These are phyloP conservation scores for Cladosporium colombiae DNA, from an alignment of 2,329 filamentous ascomycete genomes.

Conservation along the genomic window DNA sequence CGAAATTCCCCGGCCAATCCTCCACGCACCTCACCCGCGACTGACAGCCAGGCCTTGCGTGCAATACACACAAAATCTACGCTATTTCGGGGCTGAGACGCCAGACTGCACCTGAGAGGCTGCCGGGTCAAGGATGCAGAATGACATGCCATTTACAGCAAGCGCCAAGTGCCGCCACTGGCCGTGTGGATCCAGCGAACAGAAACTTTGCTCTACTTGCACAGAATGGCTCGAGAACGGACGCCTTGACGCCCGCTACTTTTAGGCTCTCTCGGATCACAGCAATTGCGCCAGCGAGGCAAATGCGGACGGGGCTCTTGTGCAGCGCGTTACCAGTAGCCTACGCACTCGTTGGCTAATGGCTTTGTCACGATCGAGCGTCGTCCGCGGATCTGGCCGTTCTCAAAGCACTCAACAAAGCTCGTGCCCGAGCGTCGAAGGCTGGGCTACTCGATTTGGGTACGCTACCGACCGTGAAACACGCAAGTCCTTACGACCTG, in stretches of 20 bases:
- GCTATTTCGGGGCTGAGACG: conserved; percentile 17
- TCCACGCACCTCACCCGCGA: conserved; percentile 10
- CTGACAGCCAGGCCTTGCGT: background rate
- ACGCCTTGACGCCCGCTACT: background rate
- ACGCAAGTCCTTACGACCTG: background rate
- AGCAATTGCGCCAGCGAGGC: background rate
- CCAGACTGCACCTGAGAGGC: background rate
- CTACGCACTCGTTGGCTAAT: background rate
- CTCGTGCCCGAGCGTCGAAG: background rate
- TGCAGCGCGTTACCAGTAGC: background rate
- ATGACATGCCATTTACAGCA: background rate
- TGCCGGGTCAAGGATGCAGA: background rate
- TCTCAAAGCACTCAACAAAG: background rate
- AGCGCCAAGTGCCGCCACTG: background rate
- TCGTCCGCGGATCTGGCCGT: conserved; percentile 11
- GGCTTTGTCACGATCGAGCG: background rate
- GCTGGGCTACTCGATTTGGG: conserved; percentile 10
- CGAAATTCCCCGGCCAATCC: conserved; percentile 14
- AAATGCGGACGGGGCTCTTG: background rate
- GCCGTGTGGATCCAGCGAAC: background rate
- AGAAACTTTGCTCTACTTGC: background rate
- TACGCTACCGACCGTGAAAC: conserved; percentile 16
- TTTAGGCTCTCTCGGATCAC: conserved; percentile 2
- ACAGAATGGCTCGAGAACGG: background rate
- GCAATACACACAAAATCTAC: background rate